Percentiles rank a stretch among this genome's conserved stretches.
Evolutionary conservation across 495 filamentous ascomycete genomes (phyloP).

Genomic region (Hypoxylon trugodes): DNA sequence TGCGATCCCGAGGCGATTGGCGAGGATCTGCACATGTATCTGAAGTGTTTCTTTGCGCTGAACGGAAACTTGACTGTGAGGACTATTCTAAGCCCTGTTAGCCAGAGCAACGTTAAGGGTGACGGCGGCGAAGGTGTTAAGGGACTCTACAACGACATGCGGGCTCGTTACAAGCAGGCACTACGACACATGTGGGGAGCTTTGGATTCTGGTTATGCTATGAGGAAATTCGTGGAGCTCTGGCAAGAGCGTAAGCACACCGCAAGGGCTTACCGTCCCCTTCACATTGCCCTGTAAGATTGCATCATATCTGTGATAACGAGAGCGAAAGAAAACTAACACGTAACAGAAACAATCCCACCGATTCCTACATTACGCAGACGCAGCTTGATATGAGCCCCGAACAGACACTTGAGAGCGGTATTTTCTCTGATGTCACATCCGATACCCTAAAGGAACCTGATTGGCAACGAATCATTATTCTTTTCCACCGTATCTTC

Average conservation of each 20-base stretch:
- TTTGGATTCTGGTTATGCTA: slow-evolving; percentile 69
- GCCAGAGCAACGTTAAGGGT: slow-evolving; percentile 72
- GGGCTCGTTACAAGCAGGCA: slow-evolving; percentile 71
- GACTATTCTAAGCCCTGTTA: slow-evolving; percentile 68
- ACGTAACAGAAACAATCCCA: slow-evolving; percentile 46
- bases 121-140: slow-evolving; percentile 57
- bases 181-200: slow-evolving; percentile 78
- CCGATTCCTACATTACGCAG: slow-evolving; percentile 57
- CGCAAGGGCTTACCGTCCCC: slow-evolving; percentile 57
- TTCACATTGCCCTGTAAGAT: slow-evolving; percentile 57
- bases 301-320: background rate
- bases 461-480: slow-evolving; percentile 55
- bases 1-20: slow-evolving; percentile 72
- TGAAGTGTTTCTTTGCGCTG: slow-evolving; percentile 77
- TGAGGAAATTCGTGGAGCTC: slow-evolving; percentile 57
- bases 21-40: slow-evolving; percentile 77
- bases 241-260: slow-evolving; percentile 61
- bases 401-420: slow-evolving; percentile 51
- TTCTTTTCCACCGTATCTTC: slow-evolving; percentile 67
- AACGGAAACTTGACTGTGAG: slow-evolving; percentile 66
- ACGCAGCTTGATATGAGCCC: slow-evolving; percentile 50
- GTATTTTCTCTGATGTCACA: slow-evolving; percentile 58
- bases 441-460: slow-evolving; percentile 54
- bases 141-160: slow-evolving; percentile 61
- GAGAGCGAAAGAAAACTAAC: slow-evolving; percentile 4